Percentiles rank a stretch among this genome's conserved stretches.
Conservation (phyloP, 179 eudicot genomes). For the Carnegiea gigantea region DNA sequence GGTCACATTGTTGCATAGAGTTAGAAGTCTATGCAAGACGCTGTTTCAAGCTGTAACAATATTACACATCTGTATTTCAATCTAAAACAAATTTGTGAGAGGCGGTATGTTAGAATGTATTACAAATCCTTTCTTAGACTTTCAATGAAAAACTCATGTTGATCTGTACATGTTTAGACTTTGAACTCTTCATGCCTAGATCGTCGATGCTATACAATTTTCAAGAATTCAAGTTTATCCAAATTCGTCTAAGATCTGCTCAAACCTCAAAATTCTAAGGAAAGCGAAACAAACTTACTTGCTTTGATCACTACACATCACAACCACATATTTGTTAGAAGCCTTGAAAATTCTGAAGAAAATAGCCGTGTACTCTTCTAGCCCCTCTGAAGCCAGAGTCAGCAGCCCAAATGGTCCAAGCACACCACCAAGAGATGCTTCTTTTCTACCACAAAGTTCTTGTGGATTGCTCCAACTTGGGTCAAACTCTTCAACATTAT, state of each 20-base stretch:
- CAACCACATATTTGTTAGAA: constrained; percentile 38
- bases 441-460: constrained; percentile 38
- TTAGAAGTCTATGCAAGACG: too few species aligned
- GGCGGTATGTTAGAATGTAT: too few species aligned
- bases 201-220: too few species aligned
- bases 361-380: constrained; percentile 51
- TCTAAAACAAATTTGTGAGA: too few species aligned
- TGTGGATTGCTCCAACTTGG: constrained; percentile 53
- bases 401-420: constrained; percentile 61
- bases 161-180: too few species aligned
- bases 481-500: constrained; percentile 45
- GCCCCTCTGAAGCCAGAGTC: constrained; percentile 44
- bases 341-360: constrained; percentile 56
- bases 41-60: too few species aligned
- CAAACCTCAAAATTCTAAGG: background rate
- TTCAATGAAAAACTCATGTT: too few species aligned
- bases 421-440: constrained; percentile 33
- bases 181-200: too few species aligned
- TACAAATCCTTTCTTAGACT: too few species aligned
- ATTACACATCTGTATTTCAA: too few species aligned
- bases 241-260: background rate
- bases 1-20: too few species aligned
- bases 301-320: constrained; percentile 69
- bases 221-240: too few species aligned
- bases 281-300: constrained; percentile 31